These are phyloP conservation scores for Babesia bovis DNA, from an alignment of 169 alveolate species.

Conservation along the genomic window DNA sequence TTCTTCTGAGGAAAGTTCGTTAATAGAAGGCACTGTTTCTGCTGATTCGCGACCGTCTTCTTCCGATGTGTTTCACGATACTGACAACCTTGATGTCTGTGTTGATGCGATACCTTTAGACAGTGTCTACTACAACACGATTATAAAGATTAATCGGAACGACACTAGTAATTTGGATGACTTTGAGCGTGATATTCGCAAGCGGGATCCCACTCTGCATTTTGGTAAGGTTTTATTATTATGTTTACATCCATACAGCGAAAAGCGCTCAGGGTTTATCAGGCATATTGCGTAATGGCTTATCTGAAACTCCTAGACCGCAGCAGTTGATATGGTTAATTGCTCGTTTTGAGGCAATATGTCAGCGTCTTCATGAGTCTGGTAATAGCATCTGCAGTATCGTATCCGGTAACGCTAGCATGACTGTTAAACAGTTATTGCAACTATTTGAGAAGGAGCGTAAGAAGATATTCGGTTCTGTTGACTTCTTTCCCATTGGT, in stretches of 20 bases:
- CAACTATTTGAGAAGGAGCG: slow-evolving; percentile 25
- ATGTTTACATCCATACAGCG: background rate
- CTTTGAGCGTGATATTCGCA: slow-evolving; percentile 6
- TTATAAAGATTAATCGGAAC: background rate
- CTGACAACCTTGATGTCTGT: slow-evolving; percentile 11
- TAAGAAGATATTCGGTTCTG: slow-evolving; percentile 14
- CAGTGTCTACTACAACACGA: slow-evolving; percentile 19
- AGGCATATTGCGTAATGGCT: background rate
- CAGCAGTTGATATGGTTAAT: slow-evolving; percentile 33
- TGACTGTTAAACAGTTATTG: slow-evolving; percentile 20
- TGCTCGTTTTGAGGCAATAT: slow-evolving; percentile 44
- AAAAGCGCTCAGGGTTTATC: slow-evolving; percentile 28
- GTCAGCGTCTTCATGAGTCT: slow-evolving; percentile 17
- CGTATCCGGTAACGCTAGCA: slow-evolving; percentile 26
- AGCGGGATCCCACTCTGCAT: slow-evolving; percentile 23
- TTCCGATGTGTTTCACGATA: too few relatives aligned
- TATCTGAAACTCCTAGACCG: background rate
- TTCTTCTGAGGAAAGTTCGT: too few relatives aligned
- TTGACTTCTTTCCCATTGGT: slow-evolving; percentile 40
- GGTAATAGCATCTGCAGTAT: slow-evolving; percentile 36
- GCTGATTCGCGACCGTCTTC: too few relatives aligned
- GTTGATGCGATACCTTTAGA: slow-evolving; percentile 9
- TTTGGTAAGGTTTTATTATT: slow-evolving; percentile 10
- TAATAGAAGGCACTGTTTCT: too few relatives aligned
- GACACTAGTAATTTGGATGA: background rate